These are phyloP conservation scores for Alternaria incomplexa DNA, from an alignment of 2,329 filamentous ascomycete genomes.

Conservation along the genomic window DNA sequence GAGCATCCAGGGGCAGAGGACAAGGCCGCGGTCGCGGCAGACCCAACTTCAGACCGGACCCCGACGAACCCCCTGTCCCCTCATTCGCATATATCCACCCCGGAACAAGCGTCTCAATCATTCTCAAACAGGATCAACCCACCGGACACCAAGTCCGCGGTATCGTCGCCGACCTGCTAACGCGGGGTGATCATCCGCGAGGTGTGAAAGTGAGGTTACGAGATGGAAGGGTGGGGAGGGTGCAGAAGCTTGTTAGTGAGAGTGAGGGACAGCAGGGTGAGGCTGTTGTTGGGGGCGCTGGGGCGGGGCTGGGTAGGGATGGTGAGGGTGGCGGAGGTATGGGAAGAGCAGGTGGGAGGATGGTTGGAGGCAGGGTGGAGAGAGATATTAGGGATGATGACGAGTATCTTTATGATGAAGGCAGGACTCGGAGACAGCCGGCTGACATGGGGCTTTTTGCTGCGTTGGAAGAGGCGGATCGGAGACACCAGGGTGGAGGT, in stretches of 20 bases:
- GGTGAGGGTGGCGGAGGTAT: conserved; percentile 21
- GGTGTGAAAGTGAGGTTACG: conserved; percentile 79
- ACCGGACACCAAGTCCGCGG: conserved; percentile 75
- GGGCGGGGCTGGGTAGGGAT: conserved; percentile 33
- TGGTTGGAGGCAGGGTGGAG: conserved; percentile 26
- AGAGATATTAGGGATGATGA: conserved; percentile 38
- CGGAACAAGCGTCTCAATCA: conserved; percentile 71
- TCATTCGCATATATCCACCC: conserved; percentile 53
- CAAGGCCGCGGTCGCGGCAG: conserved; percentile 12
- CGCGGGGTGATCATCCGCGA: conserved; percentile 74
- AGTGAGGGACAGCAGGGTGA: conserved; percentile 30
- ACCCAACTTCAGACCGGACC: conserved; percentile 4
- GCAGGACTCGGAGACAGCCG: neutral
- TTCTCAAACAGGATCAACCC: conserved; percentile 77
- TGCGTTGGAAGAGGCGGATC: conserved; percentile 36
- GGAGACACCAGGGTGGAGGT: conserved; percentile 27
- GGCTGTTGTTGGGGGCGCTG: conserved; percentile 30
- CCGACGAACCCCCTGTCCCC: conserved; percentile 29
- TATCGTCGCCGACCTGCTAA: conserved; percentile 70
- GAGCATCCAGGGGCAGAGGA: conserved; percentile 1
- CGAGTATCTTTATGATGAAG: conserved; percentile 41
- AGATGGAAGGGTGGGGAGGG: conserved; percentile 75
- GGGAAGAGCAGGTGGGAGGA: conserved; percentile 6
- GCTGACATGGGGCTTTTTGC: conserved; percentile 26
- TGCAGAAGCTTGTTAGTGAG: conserved; percentile 64